Percentiles rank a stretch among this genome's conserved stretches.
Evolutionary conservation across 2,329 filamentous ascomycete genomes (phyloP).

Genomic region (Fonsecaea nubica): DNA sequence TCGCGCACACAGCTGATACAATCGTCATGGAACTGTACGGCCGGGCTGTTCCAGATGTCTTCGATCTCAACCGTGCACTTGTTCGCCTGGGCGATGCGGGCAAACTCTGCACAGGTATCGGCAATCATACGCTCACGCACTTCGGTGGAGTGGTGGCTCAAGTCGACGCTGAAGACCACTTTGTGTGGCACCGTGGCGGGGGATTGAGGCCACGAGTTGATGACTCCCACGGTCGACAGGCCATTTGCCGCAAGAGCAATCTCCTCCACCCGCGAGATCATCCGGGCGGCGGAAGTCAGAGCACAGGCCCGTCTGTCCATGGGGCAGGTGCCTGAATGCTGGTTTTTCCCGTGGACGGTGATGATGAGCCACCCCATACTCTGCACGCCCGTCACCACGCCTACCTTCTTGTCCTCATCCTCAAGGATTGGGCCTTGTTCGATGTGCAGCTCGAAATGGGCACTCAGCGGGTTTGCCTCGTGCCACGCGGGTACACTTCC

Average conservation of each 20-base stretch:
- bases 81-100: conserved; percentile 21
- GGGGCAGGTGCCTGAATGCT: conserved; percentile 76
- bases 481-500: conserved; percentile 64
- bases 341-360: conserved; percentile 69
- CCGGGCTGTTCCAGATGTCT: conserved; percentile 46
- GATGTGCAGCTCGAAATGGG: conserved; percentile 84
- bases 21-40: conserved; percentile 67
- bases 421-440: conserved; percentile 82
- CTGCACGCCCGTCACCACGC: conserved; percentile 75
- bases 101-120: conserved; percentile 16
- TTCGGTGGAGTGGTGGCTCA: conserved; percentile 33
- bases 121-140: conserved; percentile 31
- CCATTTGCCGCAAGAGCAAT: conserved; percentile 47
- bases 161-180: conserved; percentile 35
- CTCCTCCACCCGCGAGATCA: conserved; percentile 19
- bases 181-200: conserved; percentile 62
- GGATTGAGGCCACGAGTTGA: conserved; percentile 68
- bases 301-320: conserved; percentile 71
- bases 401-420: conserved; percentile 69
- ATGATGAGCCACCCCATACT: conserved; percentile 76
- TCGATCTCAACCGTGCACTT: conserved; percentile 24
- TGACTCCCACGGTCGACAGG: conserved; percentile 72
- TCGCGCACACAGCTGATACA: conserved; percentile 70
- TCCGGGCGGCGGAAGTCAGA: conserved; percentile 68
- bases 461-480: conserved; percentile 68